Percentiles rank a stretch among this genome's conserved stretches.
These are phyloP conservation scores for Dissophora globulifera DNA, from an alignment of 192 early-diverging fungal genomes.

Conservation along the genomic window DNA sequence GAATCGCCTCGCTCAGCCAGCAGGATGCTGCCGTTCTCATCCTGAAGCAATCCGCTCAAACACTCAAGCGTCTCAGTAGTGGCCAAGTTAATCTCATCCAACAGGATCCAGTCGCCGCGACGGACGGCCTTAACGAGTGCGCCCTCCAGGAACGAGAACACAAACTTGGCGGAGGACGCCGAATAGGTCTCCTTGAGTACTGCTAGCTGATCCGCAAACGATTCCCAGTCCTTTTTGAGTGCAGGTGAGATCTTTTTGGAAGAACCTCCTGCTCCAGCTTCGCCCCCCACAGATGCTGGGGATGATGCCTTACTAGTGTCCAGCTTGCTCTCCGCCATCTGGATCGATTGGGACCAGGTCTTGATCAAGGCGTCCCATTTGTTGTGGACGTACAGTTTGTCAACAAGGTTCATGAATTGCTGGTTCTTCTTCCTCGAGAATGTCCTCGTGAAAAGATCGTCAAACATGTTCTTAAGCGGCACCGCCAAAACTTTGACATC, in stretches of 20 bases:
- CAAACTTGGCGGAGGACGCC: constrained; percentile 65
- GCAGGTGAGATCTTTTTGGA: constrained; percentile 53
- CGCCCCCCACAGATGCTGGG: constrained; percentile 29
- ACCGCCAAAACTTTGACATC: constrained; percentile 83
- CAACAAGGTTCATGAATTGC: constrained; percentile 84
- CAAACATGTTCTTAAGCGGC: constrained; percentile 86
- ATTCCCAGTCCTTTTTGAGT: constrained; percentile 77
- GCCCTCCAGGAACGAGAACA: constrained; percentile 97
- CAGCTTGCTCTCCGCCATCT: constrained; percentile 74
- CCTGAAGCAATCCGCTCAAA: constrained; percentile 89
- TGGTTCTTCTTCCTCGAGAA: constrained; percentile 90
- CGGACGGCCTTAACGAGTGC: constrained; percentile 89
- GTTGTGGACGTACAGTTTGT: constrained; percentile 72
- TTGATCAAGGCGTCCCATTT: constrained; percentile 88
- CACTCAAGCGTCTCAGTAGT: constrained; percentile 95
- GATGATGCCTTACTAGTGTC: constrained; percentile 42
- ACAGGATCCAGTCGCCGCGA: constrained; percentile 94
- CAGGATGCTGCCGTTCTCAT: constrained; percentile 80
- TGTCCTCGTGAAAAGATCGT: constrained; percentile 84
- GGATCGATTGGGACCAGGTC: constrained; percentile 79
- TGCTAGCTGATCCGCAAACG: constrained; percentile 70
- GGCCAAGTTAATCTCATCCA: constrained; percentile 98
- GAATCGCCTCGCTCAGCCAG: constrained; percentile 93
- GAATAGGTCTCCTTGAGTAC: constrained; percentile 82
- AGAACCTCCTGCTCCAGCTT: constrained; percentile 26